phyloP scores from a whole-genome alignment of 2,329 filamentous ascomycete species.

The Botrytis byssoidea region DNA sequence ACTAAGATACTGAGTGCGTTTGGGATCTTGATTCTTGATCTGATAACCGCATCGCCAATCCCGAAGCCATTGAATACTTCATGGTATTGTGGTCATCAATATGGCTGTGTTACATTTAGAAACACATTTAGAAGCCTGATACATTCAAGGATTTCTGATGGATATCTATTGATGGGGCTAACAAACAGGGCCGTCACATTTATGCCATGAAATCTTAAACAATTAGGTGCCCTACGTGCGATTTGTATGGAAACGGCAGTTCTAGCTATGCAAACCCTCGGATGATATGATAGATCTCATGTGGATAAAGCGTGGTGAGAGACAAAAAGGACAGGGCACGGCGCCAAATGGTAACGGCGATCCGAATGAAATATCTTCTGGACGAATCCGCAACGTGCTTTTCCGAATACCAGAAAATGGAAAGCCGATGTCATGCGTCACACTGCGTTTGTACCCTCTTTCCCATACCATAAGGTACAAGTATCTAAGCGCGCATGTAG shows the following conservation, averaged over 20 bases:
- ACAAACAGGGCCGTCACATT: not conserved
- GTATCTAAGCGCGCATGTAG: constrained; percentile 21
- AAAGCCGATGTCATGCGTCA: constrained; percentile 21
- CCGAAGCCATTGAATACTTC: not conserved
- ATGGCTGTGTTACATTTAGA: constrained; percentile 4
- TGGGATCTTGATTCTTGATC: constrained; percentile 12
- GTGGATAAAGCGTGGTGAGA: not conserved
- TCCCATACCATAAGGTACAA: not conserved
- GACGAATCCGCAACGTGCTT: constrained; percentile 15
- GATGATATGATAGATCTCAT: constrained; percentile 15
- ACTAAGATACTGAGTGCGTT: not conserved
- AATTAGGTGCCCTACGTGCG: not conserved
- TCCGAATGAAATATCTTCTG: constrained; percentile 12
- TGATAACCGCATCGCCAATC: constrained; percentile 6
- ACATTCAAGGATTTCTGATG: not conserved
- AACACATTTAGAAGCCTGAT: constrained; percentile 13
- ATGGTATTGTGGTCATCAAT: not conserved
- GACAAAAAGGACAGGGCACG: not conserved
- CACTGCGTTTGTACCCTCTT: constrained; percentile 20
- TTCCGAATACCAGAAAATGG: constrained; percentile 11
- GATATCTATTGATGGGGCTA: not conserved
- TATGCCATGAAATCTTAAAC: constrained; percentile 6
- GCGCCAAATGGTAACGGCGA: constrained; percentile 8
- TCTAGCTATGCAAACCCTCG: not conserved
- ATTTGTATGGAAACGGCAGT: constrained; percentile 8